Conservation (phyloP, 2,329 filamentous ascomycete genomes). For the Blastomyces emzantsi region DNA sequence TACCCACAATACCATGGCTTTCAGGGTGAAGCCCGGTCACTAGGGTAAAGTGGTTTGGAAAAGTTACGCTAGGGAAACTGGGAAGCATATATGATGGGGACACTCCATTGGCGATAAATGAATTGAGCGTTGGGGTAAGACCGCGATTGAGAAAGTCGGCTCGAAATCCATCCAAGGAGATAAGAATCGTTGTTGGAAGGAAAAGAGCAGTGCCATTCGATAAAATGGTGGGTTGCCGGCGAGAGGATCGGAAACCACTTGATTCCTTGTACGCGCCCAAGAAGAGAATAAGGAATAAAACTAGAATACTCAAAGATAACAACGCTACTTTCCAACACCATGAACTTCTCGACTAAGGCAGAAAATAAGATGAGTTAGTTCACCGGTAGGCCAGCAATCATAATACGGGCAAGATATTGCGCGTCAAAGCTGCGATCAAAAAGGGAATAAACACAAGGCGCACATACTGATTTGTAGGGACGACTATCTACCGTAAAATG, state of each 20-base stretch:
- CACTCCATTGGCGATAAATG: slow-evolving; percentile 71
- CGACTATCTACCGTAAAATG: slow-evolving; percentile 30
- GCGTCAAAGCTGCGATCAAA: neutral
- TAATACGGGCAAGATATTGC: neutral
- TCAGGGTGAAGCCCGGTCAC: slow-evolving; percentile 90
- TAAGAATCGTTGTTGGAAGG: slow-evolving; percentile 81
- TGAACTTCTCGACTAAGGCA: slow-evolving; percentile 16
- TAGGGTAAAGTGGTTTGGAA: slow-evolving; percentile 91
- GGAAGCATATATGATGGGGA: slow-evolving; percentile 89
- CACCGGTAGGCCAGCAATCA: neutral
- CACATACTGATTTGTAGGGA: slow-evolving; percentile 23
- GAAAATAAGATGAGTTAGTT: slow-evolving; percentile 1
- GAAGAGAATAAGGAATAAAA: slow-evolving; percentile 48
- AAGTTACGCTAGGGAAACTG: slow-evolving; percentile 92
- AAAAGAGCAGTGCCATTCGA: slow-evolving; percentile 85
- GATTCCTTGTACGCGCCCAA: slow-evolving; percentile 52
- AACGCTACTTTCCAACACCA: slow-evolving; percentile 28
- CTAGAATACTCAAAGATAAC: slow-evolving; percentile 38
- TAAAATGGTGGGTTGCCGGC: slow-evolving; percentile 26
- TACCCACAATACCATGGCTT: slow-evolving; percentile 84
- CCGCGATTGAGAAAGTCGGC: slow-evolving; percentile 83
- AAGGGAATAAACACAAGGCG: neutral
- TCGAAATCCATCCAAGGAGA: slow-evolving; percentile 92
- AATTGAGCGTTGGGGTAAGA: slow-evolving; percentile 71
- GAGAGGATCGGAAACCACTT: slow-evolving; percentile 25